These are phyloP conservation scores for Mycena olivaceomarginata DNA, from an alignment of 768 basidiomycete species.

Conservation along the genomic window DNA sequence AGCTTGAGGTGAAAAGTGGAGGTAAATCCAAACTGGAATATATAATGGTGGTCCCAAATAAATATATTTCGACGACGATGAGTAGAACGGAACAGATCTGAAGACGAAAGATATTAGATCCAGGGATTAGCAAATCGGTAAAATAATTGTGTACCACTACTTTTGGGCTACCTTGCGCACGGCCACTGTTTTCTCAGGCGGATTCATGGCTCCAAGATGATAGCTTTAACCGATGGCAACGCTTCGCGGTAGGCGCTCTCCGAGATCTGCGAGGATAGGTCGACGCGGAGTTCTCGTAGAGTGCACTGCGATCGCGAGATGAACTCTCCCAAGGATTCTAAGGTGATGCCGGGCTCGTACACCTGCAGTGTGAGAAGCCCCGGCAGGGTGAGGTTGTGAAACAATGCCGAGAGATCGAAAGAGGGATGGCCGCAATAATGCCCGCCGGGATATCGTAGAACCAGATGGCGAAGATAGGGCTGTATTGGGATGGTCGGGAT, in stretches of 20 bases:
- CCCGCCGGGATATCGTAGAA: background rate
- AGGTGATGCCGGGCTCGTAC: background rate
- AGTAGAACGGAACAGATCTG: no score
- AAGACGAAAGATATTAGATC: no score
- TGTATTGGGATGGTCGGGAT: background rate
- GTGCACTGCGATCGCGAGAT: background rate
- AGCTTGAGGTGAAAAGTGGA: no score
- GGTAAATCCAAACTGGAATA: no score
- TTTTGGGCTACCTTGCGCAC: no score
- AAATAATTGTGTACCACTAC: no score
- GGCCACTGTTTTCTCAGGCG: no score
- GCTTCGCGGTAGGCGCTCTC: background rate
- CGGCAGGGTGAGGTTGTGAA: background rate
- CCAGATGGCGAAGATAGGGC: background rate
- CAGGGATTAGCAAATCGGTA: no score
- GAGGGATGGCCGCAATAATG: no score
- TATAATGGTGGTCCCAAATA: no score
- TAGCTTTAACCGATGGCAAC: background rate
- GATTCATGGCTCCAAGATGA: background rate
- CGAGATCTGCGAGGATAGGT: background rate
- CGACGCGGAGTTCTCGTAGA: background rate
- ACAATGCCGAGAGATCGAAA: background rate
- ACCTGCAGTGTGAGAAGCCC: background rate
- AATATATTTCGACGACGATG: no score
- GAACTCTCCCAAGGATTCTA: background rate